phyloP scores from a whole-genome alignment of 352 stramenopile genomes.

The Phytophthora agathidicida region DNA sequence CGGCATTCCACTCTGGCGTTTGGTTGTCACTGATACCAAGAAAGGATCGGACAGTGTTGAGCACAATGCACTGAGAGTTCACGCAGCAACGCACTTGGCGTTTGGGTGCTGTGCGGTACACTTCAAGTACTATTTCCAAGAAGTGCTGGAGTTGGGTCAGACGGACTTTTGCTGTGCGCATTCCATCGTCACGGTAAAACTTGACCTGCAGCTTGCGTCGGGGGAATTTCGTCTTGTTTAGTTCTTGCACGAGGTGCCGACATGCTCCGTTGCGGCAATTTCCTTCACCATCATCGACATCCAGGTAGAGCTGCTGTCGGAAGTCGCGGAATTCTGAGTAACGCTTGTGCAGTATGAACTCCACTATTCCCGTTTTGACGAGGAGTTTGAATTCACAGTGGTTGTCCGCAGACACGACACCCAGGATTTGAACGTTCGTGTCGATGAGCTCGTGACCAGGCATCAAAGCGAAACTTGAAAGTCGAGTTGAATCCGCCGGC shows the following conservation, averaged over 20 bases:
- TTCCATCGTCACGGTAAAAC: slow-evolving; percentile 11
- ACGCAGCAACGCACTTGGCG: slow-evolving; percentile 62
- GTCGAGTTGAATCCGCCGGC: slow-evolving; percentile 1
- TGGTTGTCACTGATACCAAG: slow-evolving; percentile 27
- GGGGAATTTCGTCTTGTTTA: slow-evolving; percentile 56
- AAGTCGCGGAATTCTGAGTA: slow-evolving; percentile 74
- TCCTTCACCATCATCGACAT: too few relatives aligned
- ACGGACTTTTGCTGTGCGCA: slow-evolving; percentile 39
- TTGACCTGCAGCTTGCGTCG: slow-evolving; percentile 33
- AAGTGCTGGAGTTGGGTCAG: slow-evolving; percentile 49
- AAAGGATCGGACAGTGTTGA: slow-evolving; percentile 51
- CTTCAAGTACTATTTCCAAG: slow-evolving; percentile 43
- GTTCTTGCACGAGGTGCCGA: slow-evolving; percentile 39
- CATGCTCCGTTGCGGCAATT: slow-evolving; percentile 51
- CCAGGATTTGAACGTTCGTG: slow-evolving; percentile 42
- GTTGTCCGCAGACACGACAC: slow-evolving; percentile 32
- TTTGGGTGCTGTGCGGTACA: slow-evolving; percentile 48
- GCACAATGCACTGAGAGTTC: slow-evolving; percentile 48
- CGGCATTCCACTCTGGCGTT: not conserved
- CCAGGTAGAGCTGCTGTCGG: slow-evolving; percentile 44
- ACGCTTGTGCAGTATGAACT: slow-evolving; percentile 61
- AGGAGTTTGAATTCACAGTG: slow-evolving; percentile 63
- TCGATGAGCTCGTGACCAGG: slow-evolving; percentile 37
- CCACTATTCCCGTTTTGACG: slow-evolving; percentile 49
- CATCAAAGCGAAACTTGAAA: slow-evolving; percentile 17